Base-by-base conservation (phyloP, 768 basidiomycete species). In the Mycena vitilis region DNA sequence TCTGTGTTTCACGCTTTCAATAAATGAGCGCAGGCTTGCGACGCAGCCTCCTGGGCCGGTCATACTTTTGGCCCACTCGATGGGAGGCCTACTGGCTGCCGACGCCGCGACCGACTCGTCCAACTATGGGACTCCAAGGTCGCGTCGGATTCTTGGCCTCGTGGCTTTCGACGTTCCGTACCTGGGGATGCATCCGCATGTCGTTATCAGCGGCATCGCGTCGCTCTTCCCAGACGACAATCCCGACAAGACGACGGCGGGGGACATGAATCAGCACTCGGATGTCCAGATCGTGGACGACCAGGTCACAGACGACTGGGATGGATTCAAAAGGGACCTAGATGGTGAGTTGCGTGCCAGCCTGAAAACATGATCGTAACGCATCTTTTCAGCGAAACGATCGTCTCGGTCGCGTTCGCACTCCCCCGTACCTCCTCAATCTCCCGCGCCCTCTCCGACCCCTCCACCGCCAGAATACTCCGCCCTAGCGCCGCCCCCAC, bases 151-250 rank as follows among this genome's bases (percentile, higher is more conserved):
- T 47, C 71, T 87, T 2, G 88, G 85, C 20, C 74, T 89, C 20
- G 70, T 89, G n/a, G 87, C 87, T 8, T 88, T 88, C 71, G 88
- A 89, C 73, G 85, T 84, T 0, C 88, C 88, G 16, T 88, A 82
- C 68, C 82, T 89, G 13, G 87, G 87, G 7, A 86, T 89, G 86
- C 88, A 89, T 67, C 88, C 88, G 0, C 88, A 88, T 68, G 87
- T 89, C 54, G 84, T 88, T 15, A 76, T 88, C 67, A 86, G 80
- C 62, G 88, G 88, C 2, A 82, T 89, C 45, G 86, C 86, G 6
- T 87, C 86, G 4, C 75, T 89, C 9, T 78, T 88, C n/a, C 81
- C 83, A 0, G 77, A 81, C 9, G 73, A 71, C 62, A 74, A 60
- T 63, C 77, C 57, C 60, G 76, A 75, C 38, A 71, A 70, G 65